A percentile compares a stretch with the other conserved stretches of the same genome.
phyloP scores from a whole-genome alignment of 2,329 filamentous ascomycete species.

The Blumeriella jaapii region DNA sequence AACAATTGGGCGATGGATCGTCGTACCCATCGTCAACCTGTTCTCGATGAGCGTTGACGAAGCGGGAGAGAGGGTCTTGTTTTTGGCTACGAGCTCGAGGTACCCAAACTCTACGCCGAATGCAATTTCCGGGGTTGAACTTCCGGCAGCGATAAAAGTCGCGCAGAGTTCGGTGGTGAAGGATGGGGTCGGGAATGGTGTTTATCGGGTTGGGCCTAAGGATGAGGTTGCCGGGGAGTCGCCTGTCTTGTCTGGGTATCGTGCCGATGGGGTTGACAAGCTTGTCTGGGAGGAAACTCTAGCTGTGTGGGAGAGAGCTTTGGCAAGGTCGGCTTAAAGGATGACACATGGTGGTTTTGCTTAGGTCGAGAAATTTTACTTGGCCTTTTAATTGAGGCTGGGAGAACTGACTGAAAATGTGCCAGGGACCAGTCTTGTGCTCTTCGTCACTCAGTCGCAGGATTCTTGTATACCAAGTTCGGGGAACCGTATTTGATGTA shows the following conservation, averaged over 20 bases:
- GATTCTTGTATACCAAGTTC: no score
- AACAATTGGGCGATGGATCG: constrained; percentile 11
- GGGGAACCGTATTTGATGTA: no score
- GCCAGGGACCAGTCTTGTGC: no score
- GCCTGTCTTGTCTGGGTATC: constrained; percentile 21
- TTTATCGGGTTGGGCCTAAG: constrained; percentile 29
- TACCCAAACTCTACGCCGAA: constrained; percentile 19
- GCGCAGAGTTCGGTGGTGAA: constrained; percentile 23
- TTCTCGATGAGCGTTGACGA: constrained; percentile 23
- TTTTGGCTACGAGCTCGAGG: constrained; percentile 29
- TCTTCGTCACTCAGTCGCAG: no score
- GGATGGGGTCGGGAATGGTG: constrained; percentile 29
- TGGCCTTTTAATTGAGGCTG: no score
- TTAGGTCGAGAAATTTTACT: no score
- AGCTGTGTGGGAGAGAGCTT: constrained; percentile 27
- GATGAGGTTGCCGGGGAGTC: constrained; percentile 25
- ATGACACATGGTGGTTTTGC: no score
- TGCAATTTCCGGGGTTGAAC: constrained; percentile 14
- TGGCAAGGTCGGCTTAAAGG: constrained; percentile 15
- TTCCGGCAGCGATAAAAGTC: constrained; percentile 15
- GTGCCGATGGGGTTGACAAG: constrained; percentile 24
- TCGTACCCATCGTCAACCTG: constrained; percentile 24
- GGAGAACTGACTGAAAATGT: no score
- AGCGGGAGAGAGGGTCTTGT: constrained; percentile 31
- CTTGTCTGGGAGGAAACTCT: constrained; percentile 30